Evolutionary conservation across 345 rosid genomes (phyloP).

Genomic region (Linum tenue): DNA sequence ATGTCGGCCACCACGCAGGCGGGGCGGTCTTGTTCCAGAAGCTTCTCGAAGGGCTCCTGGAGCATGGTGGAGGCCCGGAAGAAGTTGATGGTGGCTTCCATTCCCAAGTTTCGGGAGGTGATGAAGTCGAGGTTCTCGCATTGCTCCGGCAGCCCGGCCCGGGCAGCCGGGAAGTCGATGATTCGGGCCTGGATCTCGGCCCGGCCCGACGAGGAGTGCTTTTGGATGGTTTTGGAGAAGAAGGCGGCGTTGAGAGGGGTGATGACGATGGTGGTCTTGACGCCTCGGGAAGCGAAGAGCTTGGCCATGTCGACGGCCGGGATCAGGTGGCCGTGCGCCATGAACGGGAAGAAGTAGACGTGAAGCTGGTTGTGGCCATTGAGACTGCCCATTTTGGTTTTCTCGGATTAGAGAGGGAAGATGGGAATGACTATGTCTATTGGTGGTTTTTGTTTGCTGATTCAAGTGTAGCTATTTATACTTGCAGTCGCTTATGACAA

Average conservation of each 20-base stretch:
- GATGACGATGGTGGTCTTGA: slow-evolving; percentile 25
- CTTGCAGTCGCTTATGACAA: no score
- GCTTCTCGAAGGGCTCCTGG: slow-evolving; percentile 20
- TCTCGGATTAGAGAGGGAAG: background rate
- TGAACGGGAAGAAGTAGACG: slow-evolving; percentile 32
- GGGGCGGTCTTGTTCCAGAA: slow-evolving; percentile 19
- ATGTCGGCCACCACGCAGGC: slow-evolving; percentile 41
- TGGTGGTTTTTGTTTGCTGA: no score
- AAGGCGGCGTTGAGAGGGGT: slow-evolving; percentile 22
- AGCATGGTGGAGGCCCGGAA: slow-evolving; percentile 14
- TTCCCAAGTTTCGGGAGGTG: background rate
- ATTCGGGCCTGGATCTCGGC: slow-evolving; percentile 11
- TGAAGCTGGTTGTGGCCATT: slow-evolving; percentile 14
- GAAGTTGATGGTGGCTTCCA: slow-evolving; percentile 13
- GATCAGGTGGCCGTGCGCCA: slow-evolving; percentile 28
- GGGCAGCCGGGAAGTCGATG: slow-evolving; percentile 16
- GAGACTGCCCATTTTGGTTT: background rate
- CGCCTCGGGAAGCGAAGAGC: slow-evolving; percentile 26
- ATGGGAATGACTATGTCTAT: no score
- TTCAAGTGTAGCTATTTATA: no score
- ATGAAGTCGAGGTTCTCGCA: slow-evolving; percentile 11
- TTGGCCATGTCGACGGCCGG: slow-evolving; percentile 33
- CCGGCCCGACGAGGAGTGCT: slow-evolving; percentile 8
- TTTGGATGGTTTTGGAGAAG: slow-evolving; percentile 14
- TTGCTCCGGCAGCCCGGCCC: slow-evolving; percentile 28